phyloP scores from a whole-genome alignment of 768 basidiomycete genomes.

The Trametes gibbosa region DNA sequence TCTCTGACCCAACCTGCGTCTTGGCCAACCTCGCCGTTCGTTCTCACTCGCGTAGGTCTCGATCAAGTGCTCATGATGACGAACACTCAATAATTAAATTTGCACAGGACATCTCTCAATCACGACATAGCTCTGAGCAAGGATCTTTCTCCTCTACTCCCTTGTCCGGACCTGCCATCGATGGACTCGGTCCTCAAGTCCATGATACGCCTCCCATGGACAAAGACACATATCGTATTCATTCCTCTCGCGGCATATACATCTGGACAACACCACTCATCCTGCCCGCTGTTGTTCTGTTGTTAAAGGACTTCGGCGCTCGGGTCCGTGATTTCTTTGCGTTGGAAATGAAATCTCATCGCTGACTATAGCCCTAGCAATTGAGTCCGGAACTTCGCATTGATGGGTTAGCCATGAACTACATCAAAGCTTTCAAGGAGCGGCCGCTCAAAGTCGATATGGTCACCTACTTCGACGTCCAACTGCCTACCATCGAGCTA shows the following conservation, averaged over 20 bases:
- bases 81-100: no score
- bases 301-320: slow-evolving; percentile 47
- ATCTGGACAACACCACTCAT: slow-evolving; percentile 57
- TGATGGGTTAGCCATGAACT: slow-evolving; percentile 41
- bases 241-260: slow-evolving; percentile 36
- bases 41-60: slow-evolving; percentile 39
- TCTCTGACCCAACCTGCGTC: not conserved
- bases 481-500: slow-evolving; percentile 39
- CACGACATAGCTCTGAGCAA: not conserved
- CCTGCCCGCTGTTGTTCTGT: slow-evolving; percentile 37
- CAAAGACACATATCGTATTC: slow-evolving; percentile 42
- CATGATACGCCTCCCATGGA: not conserved
- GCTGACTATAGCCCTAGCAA: no score
- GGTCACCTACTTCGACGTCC: slow-evolving; percentile 38
- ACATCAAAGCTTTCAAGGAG: slow-evolving; percentile 29
- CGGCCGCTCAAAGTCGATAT: not conserved
- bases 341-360: not conserved
- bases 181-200: not conserved
- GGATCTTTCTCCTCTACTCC: not conserved
- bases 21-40: slow-evolving; percentile 8
- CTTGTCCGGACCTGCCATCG: not conserved
- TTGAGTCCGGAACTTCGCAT: slow-evolving; percentile 39
- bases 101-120: slow-evolving; percentile 4
- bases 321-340: slow-evolving; percentile 37
- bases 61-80: no score